Evolutionary conservation across 306 rosid species (phyloP).

Genomic region (Purshia tridentata): DNA sequence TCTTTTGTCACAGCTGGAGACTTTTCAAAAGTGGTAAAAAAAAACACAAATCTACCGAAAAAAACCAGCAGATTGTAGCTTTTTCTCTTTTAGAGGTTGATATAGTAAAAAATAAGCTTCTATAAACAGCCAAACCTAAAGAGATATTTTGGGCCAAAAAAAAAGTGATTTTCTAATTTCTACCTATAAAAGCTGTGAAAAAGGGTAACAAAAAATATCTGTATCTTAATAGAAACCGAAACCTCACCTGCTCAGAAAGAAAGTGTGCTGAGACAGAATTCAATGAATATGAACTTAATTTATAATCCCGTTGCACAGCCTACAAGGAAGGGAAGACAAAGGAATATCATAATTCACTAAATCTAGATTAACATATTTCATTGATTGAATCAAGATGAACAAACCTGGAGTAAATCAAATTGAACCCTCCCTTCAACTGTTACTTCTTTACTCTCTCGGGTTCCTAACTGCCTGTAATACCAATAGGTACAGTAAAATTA

Average conservation of each 20-base stretch:
- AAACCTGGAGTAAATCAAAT: slow-evolving; percentile 96
- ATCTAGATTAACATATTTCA: slow-evolving; percentile 5
- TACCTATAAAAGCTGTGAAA: slow-evolving; percentile 1
- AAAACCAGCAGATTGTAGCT: not conserved
- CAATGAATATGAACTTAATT: slow-evolving; percentile 91
- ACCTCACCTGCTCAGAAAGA: slow-evolving; percentile 89
- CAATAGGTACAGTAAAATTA: not conserved
- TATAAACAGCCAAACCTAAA: not conserved
- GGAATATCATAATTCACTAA: slow-evolving; percentile 23
- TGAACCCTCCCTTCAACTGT: slow-evolving; percentile 95
- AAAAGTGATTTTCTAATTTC: not conserved
- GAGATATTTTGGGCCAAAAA: too few species aligned
- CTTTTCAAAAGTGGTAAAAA: not conserved
- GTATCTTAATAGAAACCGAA: slow-evolving; percentile 12
- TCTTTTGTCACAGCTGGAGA: not conserved
- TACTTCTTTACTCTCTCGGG: slow-evolving; percentile 96
- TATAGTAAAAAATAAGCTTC: not conserved
- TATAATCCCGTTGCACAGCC: slow-evolving; percentile 92
- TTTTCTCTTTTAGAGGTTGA: not conserved
- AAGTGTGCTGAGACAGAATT: slow-evolving; percentile 96
- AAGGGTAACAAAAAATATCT: slow-evolving; percentile 9
- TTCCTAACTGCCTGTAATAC: slow-evolving; percentile 78
- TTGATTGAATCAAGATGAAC: not conserved
- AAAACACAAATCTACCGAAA: not conserved
- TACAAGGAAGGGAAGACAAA: slow-evolving; percentile 34